Evolutionary conservation across 2,329 filamentous ascomycete genomes (phyloP), one percentile per base, ranked within the genome.

Genomic region (Orbilia oligospora): DNA sequence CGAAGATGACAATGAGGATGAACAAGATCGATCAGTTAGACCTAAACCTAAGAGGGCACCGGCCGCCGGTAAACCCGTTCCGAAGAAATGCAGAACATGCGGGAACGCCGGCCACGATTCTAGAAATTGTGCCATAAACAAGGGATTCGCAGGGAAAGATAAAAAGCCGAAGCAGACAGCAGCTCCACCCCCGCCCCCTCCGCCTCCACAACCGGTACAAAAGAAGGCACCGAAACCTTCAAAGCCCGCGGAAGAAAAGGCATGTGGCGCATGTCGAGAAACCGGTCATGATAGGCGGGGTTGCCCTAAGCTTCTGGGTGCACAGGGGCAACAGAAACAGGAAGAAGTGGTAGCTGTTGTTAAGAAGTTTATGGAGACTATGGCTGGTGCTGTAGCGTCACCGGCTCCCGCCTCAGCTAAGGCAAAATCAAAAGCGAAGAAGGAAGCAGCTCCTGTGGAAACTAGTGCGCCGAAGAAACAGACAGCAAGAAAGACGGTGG

Each of bases 51-150:
- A 22, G 66, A 44, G 48, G 24, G 1, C 22, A 56, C 53, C 48
- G 4, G 33, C 71, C 5, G 41, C 55, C 22, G 36, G 56, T 16
- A 44, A 58, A 51, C 24, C 51, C 3, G 20, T 48, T 16, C 1
- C 24, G 0, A 78, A 78, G 27, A 78, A 72, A 27, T 78, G 75
- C 22, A 51, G 75, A 3, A 78, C 75, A 41, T 78, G 75, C 14
- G 68, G 68, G 18, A 78, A 78, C 38, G n/a, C 75, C 9, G 75
- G 75, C 2, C 75, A 78, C 36, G 63, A 78, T 33, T 78, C 75
- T 0, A 63, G 75, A 18, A 78, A 68, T 24, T 78, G 68, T 30
- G 75, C 75, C 4, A 68, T 78, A 24, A 78, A 78, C 14, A 78
- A 78, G 22, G 68, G 68, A 0, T 72, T 69, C 38, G 20, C 18